Conservation (phyloP, 2,329 filamentous ascomycete genomes). For the Aspergillus sp. region DNA sequence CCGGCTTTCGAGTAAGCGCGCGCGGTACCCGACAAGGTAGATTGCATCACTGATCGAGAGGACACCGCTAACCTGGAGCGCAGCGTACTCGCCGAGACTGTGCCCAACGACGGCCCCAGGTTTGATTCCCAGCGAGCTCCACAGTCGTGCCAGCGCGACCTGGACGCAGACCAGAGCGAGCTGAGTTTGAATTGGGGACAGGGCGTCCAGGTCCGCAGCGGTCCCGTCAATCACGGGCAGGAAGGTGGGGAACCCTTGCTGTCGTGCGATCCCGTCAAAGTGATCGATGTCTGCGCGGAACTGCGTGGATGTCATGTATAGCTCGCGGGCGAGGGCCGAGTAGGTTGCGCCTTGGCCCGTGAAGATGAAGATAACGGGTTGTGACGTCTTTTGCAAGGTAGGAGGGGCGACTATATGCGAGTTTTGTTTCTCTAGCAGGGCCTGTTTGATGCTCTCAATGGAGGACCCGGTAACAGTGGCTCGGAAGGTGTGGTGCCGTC, state of each 20-base stretch:
- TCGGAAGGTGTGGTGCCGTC: slow-evolving; percentile 35
- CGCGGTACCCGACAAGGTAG: slow-evolving; percentile 33
- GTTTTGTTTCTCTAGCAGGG: no score
- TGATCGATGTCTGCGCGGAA: slow-evolving; percentile 18
- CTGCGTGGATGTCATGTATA: slow-evolving; percentile 31
- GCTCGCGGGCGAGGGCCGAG: slow-evolving; percentile 35
- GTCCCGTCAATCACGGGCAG: slow-evolving; percentile 35
- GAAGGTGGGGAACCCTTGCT: slow-evolving; percentile 42
- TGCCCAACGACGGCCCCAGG: slow-evolving; percentile 49
- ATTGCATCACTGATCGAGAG: slow-evolving; percentile 30
- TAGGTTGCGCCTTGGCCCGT: slow-evolving; percentile 44
- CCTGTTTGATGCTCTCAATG: neutral
- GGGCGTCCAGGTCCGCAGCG: slow-evolving; percentile 27
- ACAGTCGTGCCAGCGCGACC: slow-evolving; percentile 44
- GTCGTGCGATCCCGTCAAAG: slow-evolving; percentile 22
- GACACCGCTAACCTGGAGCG: slow-evolving; percentile 31
- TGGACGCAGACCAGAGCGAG: slow-evolving; percentile 43
- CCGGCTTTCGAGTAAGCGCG: slow-evolving; percentile 23
- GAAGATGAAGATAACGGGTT: slow-evolving; percentile 31
- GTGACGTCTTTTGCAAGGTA: slow-evolving; percentile 36
- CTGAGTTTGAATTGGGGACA: slow-evolving; percentile 27
- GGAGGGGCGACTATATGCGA: no score
- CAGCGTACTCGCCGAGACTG: slow-evolving; percentile 40
- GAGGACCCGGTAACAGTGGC: neutral
- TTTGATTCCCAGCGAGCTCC: slow-evolving; percentile 40